Base-by-base conservation (phyloP, 495 filamentous ascomycete genomes). In the Parathielavia appendiculata region DNA sequence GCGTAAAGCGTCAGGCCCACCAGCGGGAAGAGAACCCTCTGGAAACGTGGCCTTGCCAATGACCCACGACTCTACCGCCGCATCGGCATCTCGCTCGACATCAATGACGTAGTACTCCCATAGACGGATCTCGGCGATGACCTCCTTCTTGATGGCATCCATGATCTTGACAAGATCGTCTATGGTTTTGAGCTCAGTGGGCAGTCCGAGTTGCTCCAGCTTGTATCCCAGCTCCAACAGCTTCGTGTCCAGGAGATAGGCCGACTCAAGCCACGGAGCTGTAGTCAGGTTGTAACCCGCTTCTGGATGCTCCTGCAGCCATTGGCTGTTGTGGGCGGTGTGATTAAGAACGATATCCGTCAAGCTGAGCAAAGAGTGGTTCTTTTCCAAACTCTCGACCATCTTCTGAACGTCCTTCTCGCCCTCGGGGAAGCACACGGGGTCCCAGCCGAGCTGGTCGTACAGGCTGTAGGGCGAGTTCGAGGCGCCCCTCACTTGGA, bases 301-400 rank as follows among this genome's bases (percentile, higher is more conserved):
- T 63, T 99, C 95, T 3, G 95, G 95, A 63, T 99, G 92, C 55
- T 91, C 87, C 68, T 95, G 79, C 17, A 99, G 77, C 95, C 95
- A 99, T 58, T 86, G 81, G 72, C 88, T 96, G 71, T 97, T 96
- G 71, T 96, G 80, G 4, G 95, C 95, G 23, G 95, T 99, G 71
- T 99, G 95, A 63, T 99, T 99, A 83, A 91, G 92, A 23, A 99
- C 95, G 48, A 99, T 91, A 69, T 99, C 95, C 3, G 93, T 96
- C 75, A 99, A 70, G 61, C 88, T 91, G 46, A 97, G 78, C 48
- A 99, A 75, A 0, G 87, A 87, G 68, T 92, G 83, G 41, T 95
- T 84, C 30, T 87, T 82, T 68, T 95, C 89, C 83, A 99, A 87
- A 68, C 81, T 88, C 22, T 81, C 71, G 50, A 95, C 83, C 73